Percentiles rank a stretch among this genome's conserved stretches.
Evolutionary conservation across 179 eudicot genomes (phyloP).

Genomic region (Corrigiola litoralis): DNA sequence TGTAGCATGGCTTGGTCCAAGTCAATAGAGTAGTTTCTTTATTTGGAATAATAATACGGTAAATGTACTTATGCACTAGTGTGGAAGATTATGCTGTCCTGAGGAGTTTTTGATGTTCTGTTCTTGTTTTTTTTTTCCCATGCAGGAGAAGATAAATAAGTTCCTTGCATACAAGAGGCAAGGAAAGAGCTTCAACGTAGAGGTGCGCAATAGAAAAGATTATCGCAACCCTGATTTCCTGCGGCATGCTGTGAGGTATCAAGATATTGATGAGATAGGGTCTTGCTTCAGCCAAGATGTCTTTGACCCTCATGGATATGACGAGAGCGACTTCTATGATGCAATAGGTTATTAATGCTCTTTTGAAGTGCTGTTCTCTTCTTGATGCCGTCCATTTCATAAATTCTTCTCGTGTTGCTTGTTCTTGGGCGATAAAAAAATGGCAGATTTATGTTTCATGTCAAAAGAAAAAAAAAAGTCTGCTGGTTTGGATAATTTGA

Average conservation of each 20-base stretch:
- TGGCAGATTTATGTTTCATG: too few species aligned
- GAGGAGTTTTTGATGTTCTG: neutral
- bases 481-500: too few species aligned
- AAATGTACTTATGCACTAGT: neutral
- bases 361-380: neutral
- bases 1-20: too few species aligned
- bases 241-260: slow-evolving; percentile 96
- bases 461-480: too few species aligned
- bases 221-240: slow-evolving; percentile 96
- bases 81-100: neutral
- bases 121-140: neutral
- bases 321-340: slow-evolving; percentile 75
- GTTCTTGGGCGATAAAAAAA: neutral
- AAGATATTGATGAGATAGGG: slow-evolving; percentile 92
- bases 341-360: slow-evolving; percentile 59
- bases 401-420: neutral
- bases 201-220: slow-evolving; percentile 92
- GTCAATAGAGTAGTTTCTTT: too few species aligned
- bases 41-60: too few species aligned
- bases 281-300: slow-evolving; percentile 93
- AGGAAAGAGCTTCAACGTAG: slow-evolving; percentile 87
- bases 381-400: neutral
- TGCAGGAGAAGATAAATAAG: slow-evolving; percentile 72
- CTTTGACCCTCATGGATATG: slow-evolving; percentile 96
- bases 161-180: slow-evolving; percentile 63